Percentiles rank a stretch among this genome's conserved stretches.
phyloP scores from a whole-genome alignment of 179 eudicot species.

The Beta macrorhiza region DNA sequence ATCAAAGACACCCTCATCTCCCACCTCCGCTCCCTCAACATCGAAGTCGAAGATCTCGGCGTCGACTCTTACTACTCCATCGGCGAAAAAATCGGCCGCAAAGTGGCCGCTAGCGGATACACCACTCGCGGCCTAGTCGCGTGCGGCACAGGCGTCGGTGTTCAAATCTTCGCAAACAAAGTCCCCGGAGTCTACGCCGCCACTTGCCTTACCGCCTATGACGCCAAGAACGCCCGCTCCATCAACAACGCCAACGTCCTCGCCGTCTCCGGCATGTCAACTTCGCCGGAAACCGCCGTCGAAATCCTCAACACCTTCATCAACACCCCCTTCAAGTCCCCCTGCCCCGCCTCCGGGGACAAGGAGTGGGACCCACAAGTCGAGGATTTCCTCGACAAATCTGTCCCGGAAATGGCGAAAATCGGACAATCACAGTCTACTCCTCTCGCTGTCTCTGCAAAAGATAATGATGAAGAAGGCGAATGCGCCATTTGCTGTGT shows the following conservation, averaged over 20 bases:
- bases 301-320: constrained; percentile 64
- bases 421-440: constrained; percentile 35
- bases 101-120: constrained; percentile 38
- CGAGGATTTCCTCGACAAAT: constrained; percentile 48
- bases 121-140: constrained; percentile 63
- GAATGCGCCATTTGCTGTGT: constrained; percentile 56
- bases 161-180: constrained; percentile 86
- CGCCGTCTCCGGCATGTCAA: constrained; percentile 66
- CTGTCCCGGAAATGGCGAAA: constrained; percentile 55
- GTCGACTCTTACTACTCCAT: constrained; percentile 71
- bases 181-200: constrained; percentile 81
- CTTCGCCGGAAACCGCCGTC: constrained; percentile 48
- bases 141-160: constrained; percentile 85
- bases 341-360: constrained; percentile 72
- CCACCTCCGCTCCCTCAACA: constrained; percentile 66
- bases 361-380: constrained; percentile 65
- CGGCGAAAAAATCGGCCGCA: constrained; percentile 63
- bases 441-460: too few relatives aligned
- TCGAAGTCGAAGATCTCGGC: constrained; percentile 76
- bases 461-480: background rate
- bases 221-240: constrained; percentile 70
- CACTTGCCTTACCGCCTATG: constrained; percentile 54
- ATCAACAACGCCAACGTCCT: constrained; percentile 88
- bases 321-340: constrained; percentile 65
- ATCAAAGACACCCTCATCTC: constrained; percentile 61